A percentile compares a stretch with the other conserved stretches of the same genome.
These are phyloP conservation scores for Termitomyces titanicus DNA, from an alignment of 768 basidiomycete species.

Conservation along the genomic window DNA sequence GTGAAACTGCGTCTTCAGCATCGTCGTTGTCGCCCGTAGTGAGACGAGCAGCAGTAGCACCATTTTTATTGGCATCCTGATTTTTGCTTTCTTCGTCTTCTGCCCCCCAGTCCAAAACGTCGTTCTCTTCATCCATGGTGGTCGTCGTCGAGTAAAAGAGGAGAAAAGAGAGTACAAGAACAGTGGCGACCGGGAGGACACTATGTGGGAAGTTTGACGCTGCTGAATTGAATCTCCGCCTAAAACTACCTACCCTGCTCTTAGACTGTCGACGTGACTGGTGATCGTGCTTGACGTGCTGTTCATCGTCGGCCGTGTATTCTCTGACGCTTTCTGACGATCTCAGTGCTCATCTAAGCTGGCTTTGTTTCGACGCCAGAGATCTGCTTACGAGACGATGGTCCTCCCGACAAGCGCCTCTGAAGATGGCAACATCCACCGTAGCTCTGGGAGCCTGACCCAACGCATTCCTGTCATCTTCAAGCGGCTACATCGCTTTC, in stretches of 20 bases:
- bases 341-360: conserved; percentile 21
- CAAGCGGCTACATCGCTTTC: conserved; percentile 72
- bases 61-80: conserved; percentile 20
- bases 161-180: conserved; percentile 14
- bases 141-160: conserved; percentile 5
- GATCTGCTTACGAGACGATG: conserved; percentile 30
- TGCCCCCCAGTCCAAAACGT: conserved; percentile 67
- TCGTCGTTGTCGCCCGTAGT: conserved; percentile 46
- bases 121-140: conserved; percentile 63
- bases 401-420: conserved; percentile 37
- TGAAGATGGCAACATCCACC: conserved; percentile 35
- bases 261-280: conserved; percentile 19
- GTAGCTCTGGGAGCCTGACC: conserved; percentile 33
- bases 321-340: not conserved
- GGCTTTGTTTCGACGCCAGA: conserved; percentile 36
- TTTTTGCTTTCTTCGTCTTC: conserved; percentile 38
- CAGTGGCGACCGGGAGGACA: conserved; percentile 1
- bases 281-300: conserved; percentile 7
- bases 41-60: conserved; percentile 18
- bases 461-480: conserved; percentile 78
- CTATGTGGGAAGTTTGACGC: conserved; percentile 12
- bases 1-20: conserved; percentile 56
- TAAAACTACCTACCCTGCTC: conserved; percentile 9
- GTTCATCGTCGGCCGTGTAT: not conserved
- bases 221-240: conserved; percentile 15